Evolutionary conservation across 2,329 filamentous ascomycete genomes (phyloP).

Genomic region (Fusarium compactum): DNA sequence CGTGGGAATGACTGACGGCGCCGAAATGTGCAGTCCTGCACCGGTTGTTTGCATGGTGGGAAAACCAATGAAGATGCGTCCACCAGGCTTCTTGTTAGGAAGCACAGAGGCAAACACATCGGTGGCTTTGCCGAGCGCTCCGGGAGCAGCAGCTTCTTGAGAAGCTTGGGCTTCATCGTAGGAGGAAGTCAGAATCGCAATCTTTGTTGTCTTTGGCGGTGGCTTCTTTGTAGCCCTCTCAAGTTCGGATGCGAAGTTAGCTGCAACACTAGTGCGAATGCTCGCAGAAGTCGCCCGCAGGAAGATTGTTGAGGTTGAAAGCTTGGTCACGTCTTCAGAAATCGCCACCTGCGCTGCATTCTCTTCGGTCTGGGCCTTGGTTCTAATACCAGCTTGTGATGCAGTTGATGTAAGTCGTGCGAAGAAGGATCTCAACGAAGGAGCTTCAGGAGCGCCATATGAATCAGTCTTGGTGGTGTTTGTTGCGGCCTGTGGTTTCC

Average conservation of each 20-base stretch:
- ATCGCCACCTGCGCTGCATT: slow-evolving; percentile 71
- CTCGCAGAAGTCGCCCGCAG: slow-evolving; percentile 87
- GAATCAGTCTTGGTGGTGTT: slow-evolving; percentile 60
- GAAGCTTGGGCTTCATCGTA: slow-evolving; percentile 83
- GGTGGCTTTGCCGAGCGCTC: slow-evolving; percentile 66
- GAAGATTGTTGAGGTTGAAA: slow-evolving; percentile 84
- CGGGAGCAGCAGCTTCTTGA: slow-evolving; percentile 60
- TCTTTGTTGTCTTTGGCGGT: slow-evolving; percentile 85
- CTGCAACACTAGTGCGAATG: slow-evolving; percentile 79
- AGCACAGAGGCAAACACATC: slow-evolving; percentile 93
- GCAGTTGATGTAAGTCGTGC: slow-evolving; percentile 75
- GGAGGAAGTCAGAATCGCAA: slow-evolving; percentile 90
- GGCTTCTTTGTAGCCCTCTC: slow-evolving; percentile 98
- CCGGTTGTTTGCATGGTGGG: slow-evolving; percentile 98
- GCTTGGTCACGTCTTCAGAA: slow-evolving; percentile 76
- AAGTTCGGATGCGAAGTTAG: slow-evolving; percentile 83
- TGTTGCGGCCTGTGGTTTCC: slow-evolving; percentile 71
- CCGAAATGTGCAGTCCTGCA: slow-evolving; percentile 92
- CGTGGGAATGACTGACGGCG: slow-evolving; percentile 94
- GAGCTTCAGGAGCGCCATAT: slow-evolving; percentile 62
- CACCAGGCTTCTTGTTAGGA: slow-evolving; percentile 83
- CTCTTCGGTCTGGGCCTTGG: slow-evolving; percentile 72
- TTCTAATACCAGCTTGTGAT: slow-evolving; percentile 62
- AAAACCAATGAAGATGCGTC: slow-evolving; percentile 96
- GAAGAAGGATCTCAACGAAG: slow-evolving; percentile 83